Percentiles rank a stretch among this genome's conserved stretches.
phyloP scores from a whole-genome alignment of 2,329 filamentous ascomycete species.

The Aspergillus carbonarius region DNA sequence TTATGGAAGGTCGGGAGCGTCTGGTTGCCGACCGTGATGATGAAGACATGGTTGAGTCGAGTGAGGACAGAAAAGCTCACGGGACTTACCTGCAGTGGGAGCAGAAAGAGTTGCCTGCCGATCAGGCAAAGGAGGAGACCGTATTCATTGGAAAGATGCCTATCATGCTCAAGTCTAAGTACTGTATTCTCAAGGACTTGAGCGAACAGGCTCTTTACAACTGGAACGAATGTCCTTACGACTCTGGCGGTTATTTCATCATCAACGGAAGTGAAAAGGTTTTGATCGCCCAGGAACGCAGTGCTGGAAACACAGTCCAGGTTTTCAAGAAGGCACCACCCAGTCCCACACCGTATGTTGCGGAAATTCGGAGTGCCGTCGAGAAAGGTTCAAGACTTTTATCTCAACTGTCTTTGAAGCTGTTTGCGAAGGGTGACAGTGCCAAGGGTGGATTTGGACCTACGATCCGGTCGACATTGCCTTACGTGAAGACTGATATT shows the following conservation, averaged over 20 bases:
- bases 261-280: slow-evolving; percentile 99
- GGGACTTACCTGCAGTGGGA: slow-evolving; percentile 51
- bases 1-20: slow-evolving; percentile 78
- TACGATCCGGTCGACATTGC: slow-evolving; percentile 85
- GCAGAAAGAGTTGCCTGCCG: slow-evolving; percentile 43
- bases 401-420: slow-evolving; percentile 86
- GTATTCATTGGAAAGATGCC: slow-evolving; percentile 95
- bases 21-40: slow-evolving; percentile 67
- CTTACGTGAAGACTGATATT: slow-evolving; percentile 90
- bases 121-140: slow-evolving; percentile 64
- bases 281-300: slow-evolving; percentile 94
- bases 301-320: slow-evolving; percentile 97
- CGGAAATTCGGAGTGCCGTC: slow-evolving; percentile 92
- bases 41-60: slow-evolving; percentile 53
- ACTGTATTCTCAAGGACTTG: slow-evolving; percentile 83
- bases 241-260: slow-evolving; percentile 97
- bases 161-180: slow-evolving; percentile 97
- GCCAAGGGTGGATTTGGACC: slow-evolving; percentile 79
- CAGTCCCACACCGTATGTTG: slow-evolving; percentile 88
- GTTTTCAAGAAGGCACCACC: slow-evolving; percentile 96
- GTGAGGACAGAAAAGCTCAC: slow-evolving; percentile 48
- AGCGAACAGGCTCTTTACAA: slow-evolving; percentile 83
- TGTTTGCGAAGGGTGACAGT: slow-evolving; percentile 79
- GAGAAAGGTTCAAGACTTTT: slow-evolving; percentile 96
- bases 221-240: slow-evolving; percentile 95